Percentiles rank a stretch among this genome's conserved stretches.
Conservation (phyloP, 2,329 filamentous ascomycete species). For the Xylaria sp. region DNA sequence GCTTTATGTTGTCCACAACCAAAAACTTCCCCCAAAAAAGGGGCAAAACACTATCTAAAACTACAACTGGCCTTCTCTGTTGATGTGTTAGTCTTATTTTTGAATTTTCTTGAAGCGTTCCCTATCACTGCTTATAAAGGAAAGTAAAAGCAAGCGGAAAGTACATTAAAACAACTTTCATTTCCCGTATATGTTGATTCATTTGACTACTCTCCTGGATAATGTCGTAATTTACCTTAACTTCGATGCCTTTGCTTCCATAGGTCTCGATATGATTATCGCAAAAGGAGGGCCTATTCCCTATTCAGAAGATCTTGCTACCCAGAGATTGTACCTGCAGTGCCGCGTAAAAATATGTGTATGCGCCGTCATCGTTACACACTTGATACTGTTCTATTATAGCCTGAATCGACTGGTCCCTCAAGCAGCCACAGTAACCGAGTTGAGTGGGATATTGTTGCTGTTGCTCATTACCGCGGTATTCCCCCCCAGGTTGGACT, state of each 20-base stretch:
- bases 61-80: background rate
- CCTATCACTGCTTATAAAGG: background rate
- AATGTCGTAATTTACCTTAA: too few species aligned
- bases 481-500: conserved; percentile 14
- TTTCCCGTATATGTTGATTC: background rate
- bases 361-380: conserved; percentile 49
- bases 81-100: background rate
- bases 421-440: conserved; percentile 31
- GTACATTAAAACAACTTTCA: background rate
- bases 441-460: conserved; percentile 7
- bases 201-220: background rate
- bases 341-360: conserved; percentile 39
- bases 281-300: conserved; percentile 16
- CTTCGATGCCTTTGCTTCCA: too few species aligned
- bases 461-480: conserved; percentile 10
- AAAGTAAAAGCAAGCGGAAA: background rate
- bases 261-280: too few species aligned
- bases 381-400: conserved; percentile 44
- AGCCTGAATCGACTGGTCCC: conserved; percentile 39
- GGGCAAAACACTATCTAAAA: background rate
- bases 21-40: background rate
- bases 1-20: background rate
- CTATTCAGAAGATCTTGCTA: conserved; percentile 21
- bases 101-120: background rate
- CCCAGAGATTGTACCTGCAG: conserved; percentile 16